Percentiles rank a stretch among this genome's conserved stretches.
Evolutionary conservation across 2,329 filamentous ascomycete genomes (phyloP).

Genomic region (Cladophialophora carrionii): DNA sequence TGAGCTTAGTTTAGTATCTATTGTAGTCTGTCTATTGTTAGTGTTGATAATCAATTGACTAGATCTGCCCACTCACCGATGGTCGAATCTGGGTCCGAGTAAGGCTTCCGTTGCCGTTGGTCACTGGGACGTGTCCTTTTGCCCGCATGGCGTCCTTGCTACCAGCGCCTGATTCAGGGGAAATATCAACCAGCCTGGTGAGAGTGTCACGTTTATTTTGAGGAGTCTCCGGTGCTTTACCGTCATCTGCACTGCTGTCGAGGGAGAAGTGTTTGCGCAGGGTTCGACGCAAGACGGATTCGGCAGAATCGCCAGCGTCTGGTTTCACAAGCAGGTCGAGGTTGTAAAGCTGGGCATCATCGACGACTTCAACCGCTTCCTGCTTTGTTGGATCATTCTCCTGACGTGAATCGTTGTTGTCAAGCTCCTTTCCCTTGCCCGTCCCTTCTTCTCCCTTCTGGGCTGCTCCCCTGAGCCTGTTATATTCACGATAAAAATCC

Average conservation of each 20-base stretch:
- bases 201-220: neutral
- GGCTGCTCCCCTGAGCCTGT: constrained; percentile 4
- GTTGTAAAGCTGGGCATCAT: constrained; percentile 30
- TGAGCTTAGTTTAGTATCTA: constrained; percentile 21
- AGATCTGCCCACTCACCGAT: constrained; percentile 16
- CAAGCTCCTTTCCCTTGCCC: constrained; percentile 3
- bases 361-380: constrained; percentile 10
- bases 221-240: constrained; percentile 10
- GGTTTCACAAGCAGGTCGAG: constrained; percentile 26
- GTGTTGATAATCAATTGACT: neutral
- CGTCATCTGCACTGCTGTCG: constrained; percentile 6
- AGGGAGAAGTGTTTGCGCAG: constrained; percentile 33
- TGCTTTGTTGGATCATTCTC: neutral
- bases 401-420: neutral
- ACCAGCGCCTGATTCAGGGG: constrained; percentile 25
- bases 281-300: constrained; percentile 22
- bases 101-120: neutral
- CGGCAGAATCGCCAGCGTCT: constrained; percentile 17
- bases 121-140: neutral
- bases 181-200: constrained; percentile 30
- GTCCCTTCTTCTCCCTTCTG: constrained; percentile 2
- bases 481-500: constrained; percentile 24
- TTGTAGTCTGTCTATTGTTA: constrained; percentile 17
- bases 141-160: neutral
- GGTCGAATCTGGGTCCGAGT: constrained; percentile 8